Evolutionary conservation across 768 basidiomycete species (phyloP).

Genomic region (Rhodotorula graminis): DNA sequence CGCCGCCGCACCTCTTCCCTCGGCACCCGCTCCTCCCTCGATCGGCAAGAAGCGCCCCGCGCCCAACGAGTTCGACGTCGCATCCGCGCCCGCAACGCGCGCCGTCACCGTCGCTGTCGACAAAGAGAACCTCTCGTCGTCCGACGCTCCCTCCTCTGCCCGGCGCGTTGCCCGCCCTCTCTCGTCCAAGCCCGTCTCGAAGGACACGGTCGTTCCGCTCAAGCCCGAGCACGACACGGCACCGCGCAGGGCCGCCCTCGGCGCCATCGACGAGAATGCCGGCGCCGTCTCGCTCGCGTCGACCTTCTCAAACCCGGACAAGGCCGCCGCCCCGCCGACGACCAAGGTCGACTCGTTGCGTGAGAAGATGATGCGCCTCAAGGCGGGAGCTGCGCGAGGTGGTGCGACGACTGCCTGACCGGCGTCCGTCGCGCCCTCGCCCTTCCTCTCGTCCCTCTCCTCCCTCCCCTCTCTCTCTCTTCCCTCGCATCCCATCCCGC

Average conservation of each 20-base stretch:
- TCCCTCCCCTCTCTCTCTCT: too few species aligned
- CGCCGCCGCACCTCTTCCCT: not conserved
- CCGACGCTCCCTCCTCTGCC: not conserved
- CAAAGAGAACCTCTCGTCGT: conserved; percentile 10
- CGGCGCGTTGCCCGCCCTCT: not conserved
- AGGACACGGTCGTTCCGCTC: conserved; percentile 15
- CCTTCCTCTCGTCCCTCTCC: too few species aligned
- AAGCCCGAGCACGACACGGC: conserved; percentile 12
- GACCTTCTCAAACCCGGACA: not conserved
- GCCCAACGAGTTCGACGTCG: conserved; percentile 20
- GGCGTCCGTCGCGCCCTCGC: too few species aligned
- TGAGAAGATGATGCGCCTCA: not conserved
- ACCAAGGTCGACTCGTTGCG: conserved; percentile 2
- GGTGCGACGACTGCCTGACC: too few species aligned
- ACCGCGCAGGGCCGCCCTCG: not conserved
- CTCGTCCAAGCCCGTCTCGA: not conserved
- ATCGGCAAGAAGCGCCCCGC: conserved; percentile 30
- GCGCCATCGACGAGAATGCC: conserved; percentile 16
- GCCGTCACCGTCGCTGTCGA: conserved; percentile 24
- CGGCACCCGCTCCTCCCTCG: not conserved
- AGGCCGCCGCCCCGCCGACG: not conserved
- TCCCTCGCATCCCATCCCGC: too few species aligned
- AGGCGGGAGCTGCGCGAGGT: not conserved
- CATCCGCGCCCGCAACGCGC: not conserved
- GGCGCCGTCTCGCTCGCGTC: not conserved